These are phyloP conservation scores for Pseudozyma sp. DNA, from an alignment of 1,284 basidiomycete genomes.

Conservation along the genomic window DNA sequence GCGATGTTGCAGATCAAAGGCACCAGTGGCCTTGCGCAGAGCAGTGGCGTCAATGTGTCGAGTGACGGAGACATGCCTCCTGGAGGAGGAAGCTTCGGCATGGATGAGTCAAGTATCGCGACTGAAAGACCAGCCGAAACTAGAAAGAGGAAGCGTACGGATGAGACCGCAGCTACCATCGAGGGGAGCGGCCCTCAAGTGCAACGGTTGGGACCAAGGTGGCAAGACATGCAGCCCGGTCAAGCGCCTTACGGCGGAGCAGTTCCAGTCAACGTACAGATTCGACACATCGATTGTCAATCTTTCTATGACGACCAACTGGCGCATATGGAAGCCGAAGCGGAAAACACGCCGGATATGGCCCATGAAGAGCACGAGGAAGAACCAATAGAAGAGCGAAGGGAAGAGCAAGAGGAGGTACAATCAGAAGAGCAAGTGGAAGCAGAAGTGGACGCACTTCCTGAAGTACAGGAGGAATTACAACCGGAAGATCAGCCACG, in stretches of 20 bases:
- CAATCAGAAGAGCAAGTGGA: neutral
- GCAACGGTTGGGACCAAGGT: neutral
- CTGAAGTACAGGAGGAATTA: too few relatives aligned
- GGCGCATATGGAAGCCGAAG: slow-evolving; percentile 8
- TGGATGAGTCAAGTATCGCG: neutral
- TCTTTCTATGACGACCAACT: slow-evolving; percentile 19
- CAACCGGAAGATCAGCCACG: too few relatives aligned
- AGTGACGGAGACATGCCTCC: neutral
- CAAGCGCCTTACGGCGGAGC: slow-evolving; percentile 8
- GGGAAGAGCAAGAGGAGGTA: neutral
- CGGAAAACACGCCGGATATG: too few relatives aligned
- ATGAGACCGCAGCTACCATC: neutral
- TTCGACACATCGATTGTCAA: slow-evolving; percentile 31
- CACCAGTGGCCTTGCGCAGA: neutral
- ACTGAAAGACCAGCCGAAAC: neutral
- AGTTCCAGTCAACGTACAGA: slow-evolving; percentile 8
- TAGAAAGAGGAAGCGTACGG: slow-evolving; percentile 16
- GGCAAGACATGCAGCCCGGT: slow-evolving; percentile 13
- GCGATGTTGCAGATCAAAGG: slow-evolving; percentile 8
- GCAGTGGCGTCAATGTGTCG: neutral
- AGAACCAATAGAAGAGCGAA: neutral
- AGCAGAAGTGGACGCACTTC: too few relatives aligned
- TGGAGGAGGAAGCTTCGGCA: slow-evolving; percentile 15
- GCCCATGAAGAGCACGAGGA: neutral
- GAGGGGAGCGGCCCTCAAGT: neutral